Percentiles rank a stretch among this genome's conserved stretches.
Conservation (phyloP, 2,329 filamentous ascomycete genomes). For the Neocucurbitaria cava region DNA sequence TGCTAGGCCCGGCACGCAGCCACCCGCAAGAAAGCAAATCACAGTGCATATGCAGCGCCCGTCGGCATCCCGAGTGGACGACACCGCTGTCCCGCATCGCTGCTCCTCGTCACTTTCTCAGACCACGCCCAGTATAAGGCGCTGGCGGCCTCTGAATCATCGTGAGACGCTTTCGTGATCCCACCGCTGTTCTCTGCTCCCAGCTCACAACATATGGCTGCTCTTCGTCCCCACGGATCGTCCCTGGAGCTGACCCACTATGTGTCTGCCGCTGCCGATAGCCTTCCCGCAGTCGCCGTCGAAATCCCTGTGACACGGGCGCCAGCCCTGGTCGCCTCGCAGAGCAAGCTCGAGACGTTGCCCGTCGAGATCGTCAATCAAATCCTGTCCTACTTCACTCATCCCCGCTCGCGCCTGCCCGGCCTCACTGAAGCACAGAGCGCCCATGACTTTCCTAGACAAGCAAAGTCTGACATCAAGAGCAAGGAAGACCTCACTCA, state of each 20-base stretch:
- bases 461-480: slow-evolving; percentile 26
- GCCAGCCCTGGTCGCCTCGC: slow-evolving; percentile 5
- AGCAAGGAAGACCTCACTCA: slow-evolving; percentile 26
- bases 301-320: slow-evolving; percentile 8
- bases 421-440: slow-evolving; percentile 40
- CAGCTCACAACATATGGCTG: slow-evolving; percentile 4
- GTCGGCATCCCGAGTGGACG: slow-evolving; percentile 22
- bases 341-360: slow-evolving; percentile 30
- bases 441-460: slow-evolving; percentile 21
- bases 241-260: slow-evolving; percentile 4
- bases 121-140: slow-evolving; percentile 10
- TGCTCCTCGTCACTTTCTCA: slow-evolving; percentile 27
- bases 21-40: slow-evolving; percentile 11
- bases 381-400: slow-evolving; percentile 37
- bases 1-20: slow-evolving; percentile 6
- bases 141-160: background rate
- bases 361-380: slow-evolving; percentile 38
- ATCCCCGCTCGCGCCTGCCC: slow-evolving; percentile 37
- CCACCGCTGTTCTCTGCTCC: background rate
- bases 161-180: background rate
- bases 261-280: background rate
- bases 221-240: slow-evolving; percentile 1
- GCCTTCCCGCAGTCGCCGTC: background rate
- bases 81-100: slow-evolving; percentile 7
- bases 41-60: background rate